These are phyloP conservation scores for Alternaria ethzedia DNA, from an alignment of 2,329 filamentous ascomycete genomes.

Conservation along the genomic window DNA sequence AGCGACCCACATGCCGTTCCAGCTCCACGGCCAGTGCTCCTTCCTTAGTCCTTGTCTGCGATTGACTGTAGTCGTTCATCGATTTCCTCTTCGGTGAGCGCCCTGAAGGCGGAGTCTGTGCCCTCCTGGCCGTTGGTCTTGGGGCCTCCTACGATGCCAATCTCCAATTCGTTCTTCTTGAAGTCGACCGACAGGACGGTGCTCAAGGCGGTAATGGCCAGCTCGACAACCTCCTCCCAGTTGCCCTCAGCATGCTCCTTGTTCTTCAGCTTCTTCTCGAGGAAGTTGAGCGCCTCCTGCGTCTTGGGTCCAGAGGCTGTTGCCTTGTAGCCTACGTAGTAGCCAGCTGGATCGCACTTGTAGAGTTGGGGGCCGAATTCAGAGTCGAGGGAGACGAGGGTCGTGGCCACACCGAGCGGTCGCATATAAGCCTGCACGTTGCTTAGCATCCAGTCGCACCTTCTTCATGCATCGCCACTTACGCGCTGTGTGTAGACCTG, in stretches of 20 bases:
- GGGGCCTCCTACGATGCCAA: slow-evolving; percentile 94
- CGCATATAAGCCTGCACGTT: slow-evolving; percentile 86
- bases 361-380: slow-evolving; percentile 93
- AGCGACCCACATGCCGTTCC: slow-evolving; percentile 29
- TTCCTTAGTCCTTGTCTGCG: slow-evolving; percentile 93
- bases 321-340: slow-evolving; percentile 98
- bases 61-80: slow-evolving; percentile 98
- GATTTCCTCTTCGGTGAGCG: slow-evolving; percentile 95
- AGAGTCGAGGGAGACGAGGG: slow-evolving; percentile 89
- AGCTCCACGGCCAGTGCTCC: slow-evolving; percentile 29
- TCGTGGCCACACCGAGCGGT: slow-evolving; percentile 93
- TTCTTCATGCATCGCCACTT: slow-evolving; percentile 40
- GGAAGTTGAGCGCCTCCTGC: slow-evolving; percentile 96
- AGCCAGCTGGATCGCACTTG: slow-evolving; percentile 98
- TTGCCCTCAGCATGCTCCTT: slow-evolving; percentile 90
- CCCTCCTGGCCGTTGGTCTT: slow-evolving; percentile 82
- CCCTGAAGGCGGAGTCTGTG: slow-evolving; percentile 79
- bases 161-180: slow-evolving; percentile 98
- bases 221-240: slow-evolving; percentile 98
- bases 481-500: slow-evolving; percentile 99
- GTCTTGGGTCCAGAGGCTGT: slow-evolving; percentile 97
- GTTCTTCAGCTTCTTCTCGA: slow-evolving; percentile 99
- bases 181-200: slow-evolving; percentile 98
- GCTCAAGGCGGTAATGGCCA: slow-evolving; percentile 93
- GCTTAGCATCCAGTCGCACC: slow-evolving; percentile 36